Evolutionary conservation across 129 eudicot species (phyloP), one percentile per base, ranked within the genome.

Genomic region (Arctium lappa): DNA sequence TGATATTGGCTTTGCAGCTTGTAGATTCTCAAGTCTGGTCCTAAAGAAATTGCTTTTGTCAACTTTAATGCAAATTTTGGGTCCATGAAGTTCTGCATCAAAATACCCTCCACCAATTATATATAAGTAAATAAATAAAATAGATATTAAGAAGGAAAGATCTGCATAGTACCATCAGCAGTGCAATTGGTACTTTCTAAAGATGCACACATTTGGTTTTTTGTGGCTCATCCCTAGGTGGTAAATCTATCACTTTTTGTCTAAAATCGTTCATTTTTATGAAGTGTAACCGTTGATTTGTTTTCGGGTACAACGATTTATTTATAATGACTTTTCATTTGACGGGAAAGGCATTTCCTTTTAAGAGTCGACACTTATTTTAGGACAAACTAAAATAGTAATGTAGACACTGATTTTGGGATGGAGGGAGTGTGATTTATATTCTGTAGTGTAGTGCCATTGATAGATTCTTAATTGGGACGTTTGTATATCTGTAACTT

Each of bases 21-120:
- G 79, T 40, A 82, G 90, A 86, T 86, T 86, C 89, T 86, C 83
- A 83, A 79, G 81, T 27, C 78, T 84, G 92, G 87, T 89, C 88
- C 73, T 82, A 81, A 84, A 84, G 92, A 36, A 81, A 32, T 36
- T 79, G 86, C 85, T 76, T 89, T 84, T 66, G 68, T 79, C 29
- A 81, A 80, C 86, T 83, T 86, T 65, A 83, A 74, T 83, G 79
- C 82, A 86, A 65, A 75, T 5, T 30, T 56, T 85, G 84, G 84
- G 84, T 71, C 85, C 80, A 62, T 83, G 62, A 33, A 68, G 74
- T 50, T 78, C 69, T 69, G 65, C 82, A 78, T 83, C 79, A 71
- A 83, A 83, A 71, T 37, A 62, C 82, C 66, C 74, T 83, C 79
- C 79, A 22, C 53, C 73, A 60, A 10, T 46, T 27, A 76, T 69